Conservation (phyloP, 495 filamentous ascomycete genomes). For the Podospora pseudoanserina region DNA sequence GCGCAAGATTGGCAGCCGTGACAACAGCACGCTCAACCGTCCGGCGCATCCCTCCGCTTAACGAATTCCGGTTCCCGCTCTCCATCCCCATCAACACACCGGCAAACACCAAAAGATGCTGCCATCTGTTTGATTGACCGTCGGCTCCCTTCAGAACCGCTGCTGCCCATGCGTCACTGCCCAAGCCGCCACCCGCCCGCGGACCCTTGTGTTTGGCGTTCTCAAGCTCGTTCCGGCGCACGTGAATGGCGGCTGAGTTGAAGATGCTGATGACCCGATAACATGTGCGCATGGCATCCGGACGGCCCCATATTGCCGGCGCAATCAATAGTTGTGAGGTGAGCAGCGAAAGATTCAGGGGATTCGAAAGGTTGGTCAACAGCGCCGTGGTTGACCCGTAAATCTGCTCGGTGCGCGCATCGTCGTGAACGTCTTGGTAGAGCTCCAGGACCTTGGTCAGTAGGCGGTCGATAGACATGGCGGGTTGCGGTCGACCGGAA, state of each 20-base stretch:
- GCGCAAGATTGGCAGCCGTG: slow-evolving; percentile 71
- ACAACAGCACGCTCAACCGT: slow-evolving; percentile 75
- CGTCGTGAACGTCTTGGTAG: slow-evolving; percentile 50
- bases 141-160: slow-evolving; percentile 82
- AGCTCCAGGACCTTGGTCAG: slow-evolving; percentile 48
- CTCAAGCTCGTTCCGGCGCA: slow-evolving; percentile 54
- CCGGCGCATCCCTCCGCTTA: slow-evolving; percentile 59
- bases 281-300: slow-evolving; percentile 66
- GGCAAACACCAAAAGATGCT: slow-evolving; percentile 75
- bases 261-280: slow-evolving; percentile 81
- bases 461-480: slow-evolving; percentile 50
- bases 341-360: slow-evolving; percentile 83
- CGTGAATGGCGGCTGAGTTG: slow-evolving; percentile 71
- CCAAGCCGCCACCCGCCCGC: slow-evolving; percentile 47
- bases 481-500: neutral
- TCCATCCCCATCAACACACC: slow-evolving; percentile 83
- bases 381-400: slow-evolving; percentile 78
- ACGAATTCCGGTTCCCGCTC: slow-evolving; percentile 57
- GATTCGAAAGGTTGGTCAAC: slow-evolving; percentile 79
- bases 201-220: slow-evolving; percentile 45
- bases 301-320: slow-evolving; percentile 71
- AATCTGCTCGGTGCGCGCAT: slow-evolving; percentile 52
- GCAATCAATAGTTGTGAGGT: slow-evolving; percentile 85
- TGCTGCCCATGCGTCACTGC: slow-evolving; percentile 74
- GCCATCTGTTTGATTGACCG: slow-evolving; percentile 79